Percentiles rank a stretch among this genome's conserved stretches.
Evolutionary conservation across 768 basidiomycete genomes (phyloP).

Genomic region (Lactifluus piperatus): DNA sequence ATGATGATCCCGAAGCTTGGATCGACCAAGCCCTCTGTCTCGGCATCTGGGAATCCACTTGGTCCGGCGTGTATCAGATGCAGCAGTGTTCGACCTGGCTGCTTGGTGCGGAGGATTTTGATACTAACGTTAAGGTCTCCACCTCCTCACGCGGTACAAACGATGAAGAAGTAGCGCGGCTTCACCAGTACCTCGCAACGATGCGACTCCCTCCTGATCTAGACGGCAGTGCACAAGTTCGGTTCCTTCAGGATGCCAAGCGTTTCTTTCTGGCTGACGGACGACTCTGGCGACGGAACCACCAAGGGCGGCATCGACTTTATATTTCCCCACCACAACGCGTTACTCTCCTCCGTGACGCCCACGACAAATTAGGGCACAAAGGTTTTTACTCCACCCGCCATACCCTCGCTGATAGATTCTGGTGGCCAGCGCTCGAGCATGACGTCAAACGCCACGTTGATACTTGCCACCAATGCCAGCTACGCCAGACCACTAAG

Average conservation of each 20-base stretch:
- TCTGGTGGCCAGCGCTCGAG: not conserved
- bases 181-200: too few relatives aligned
- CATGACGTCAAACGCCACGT: not conserved
- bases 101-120: too few relatives aligned
- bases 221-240: too few relatives aligned
- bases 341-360: not conserved
- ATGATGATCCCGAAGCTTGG: too few relatives aligned
- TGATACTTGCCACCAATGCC: not conserved
- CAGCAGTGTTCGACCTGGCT: too few relatives aligned
- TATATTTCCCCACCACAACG: not conserved
- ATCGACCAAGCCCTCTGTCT: not conserved
- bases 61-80: too few relatives aligned
- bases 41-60: not conserved
- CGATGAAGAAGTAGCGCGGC: too few relatives aligned
- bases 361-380: not conserved
- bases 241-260: not conserved
- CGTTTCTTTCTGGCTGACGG: not conserved
- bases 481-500: not conserved
- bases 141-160: too few relatives aligned
- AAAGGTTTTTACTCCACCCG: not conserved
- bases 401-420: not conserved
- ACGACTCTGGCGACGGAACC: not conserved
- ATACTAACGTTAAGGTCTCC: too few relatives aligned
- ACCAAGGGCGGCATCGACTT: not conserved
- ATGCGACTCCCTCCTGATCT: too few relatives aligned